These are phyloP conservation scores for Fraxinus greggii DNA, from an alignment of 305 asterid genomes.

Conservation along the genomic window DNA sequence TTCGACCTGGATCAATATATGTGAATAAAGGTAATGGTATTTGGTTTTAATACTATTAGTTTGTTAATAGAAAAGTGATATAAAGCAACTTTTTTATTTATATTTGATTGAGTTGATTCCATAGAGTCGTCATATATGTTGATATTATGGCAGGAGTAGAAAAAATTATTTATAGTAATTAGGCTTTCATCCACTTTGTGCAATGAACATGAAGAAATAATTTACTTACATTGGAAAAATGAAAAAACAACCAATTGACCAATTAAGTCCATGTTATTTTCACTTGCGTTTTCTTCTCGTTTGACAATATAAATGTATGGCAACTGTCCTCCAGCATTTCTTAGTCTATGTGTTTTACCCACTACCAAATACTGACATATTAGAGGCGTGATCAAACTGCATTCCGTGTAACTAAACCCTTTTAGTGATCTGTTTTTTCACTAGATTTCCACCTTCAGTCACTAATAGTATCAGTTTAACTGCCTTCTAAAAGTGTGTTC, in stretches of 20 bases:
- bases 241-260: not conserved
- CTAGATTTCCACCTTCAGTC: not conserved
- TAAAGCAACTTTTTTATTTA: not conserved
- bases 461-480: not conserved
- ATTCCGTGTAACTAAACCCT: not conserved
- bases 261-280: not conserved
- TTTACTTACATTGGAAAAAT: not conserved
- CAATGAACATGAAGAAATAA: not conserved
- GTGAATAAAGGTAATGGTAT: conserved; percentile 69
- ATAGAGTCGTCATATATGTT: not conserved
- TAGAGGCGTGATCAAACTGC: not conserved
- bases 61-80: not conserved
- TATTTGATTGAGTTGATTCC: not conserved
- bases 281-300: not conserved
- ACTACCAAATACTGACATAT: not conserved
- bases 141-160: not conserved
- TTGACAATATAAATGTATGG: not conserved
- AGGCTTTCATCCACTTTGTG: not conserved
- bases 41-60: conserved; percentile 4
- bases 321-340: not conserved
- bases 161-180: not conserved
- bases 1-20: conserved; percentile 83
- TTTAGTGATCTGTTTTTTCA: not conserved
- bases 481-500: not conserved
- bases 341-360: not conserved